A percentile compares a stretch with the other conserved stretches of the same genome.
Evolutionary conservation across 2,329 filamentous ascomycete species (phyloP).

Genomic region (Torrubiellomyces zombiae): DNA sequence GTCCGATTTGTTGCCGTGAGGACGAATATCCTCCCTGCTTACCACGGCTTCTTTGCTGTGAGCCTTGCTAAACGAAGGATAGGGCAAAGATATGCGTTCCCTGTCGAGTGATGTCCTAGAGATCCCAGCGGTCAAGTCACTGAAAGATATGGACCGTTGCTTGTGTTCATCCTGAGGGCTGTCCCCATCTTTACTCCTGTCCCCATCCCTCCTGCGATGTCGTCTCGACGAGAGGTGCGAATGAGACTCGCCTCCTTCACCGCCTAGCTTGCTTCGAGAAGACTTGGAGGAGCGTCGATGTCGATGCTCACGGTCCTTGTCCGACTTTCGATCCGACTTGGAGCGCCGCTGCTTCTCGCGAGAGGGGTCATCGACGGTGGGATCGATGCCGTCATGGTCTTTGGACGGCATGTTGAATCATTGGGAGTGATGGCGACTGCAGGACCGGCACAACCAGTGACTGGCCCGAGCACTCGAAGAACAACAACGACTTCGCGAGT

Average conservation of each 20-base stretch:
- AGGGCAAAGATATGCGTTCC: conserved; percentile 43
- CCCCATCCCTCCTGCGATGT: conserved; percentile 14
- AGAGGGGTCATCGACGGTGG: conserved; percentile 17
- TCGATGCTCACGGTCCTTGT: conserved; percentile 15
- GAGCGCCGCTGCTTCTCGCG: conserved; percentile 23
- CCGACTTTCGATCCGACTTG: conserved; percentile 21
- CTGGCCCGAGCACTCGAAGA: too few relatives aligned
- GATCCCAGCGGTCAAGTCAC: conserved; percentile 33
- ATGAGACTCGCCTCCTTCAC: conserved; percentile 22
- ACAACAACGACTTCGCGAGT: conserved; percentile 2
- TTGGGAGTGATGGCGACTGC: too few relatives aligned
- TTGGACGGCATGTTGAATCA: conserved; percentile 23
- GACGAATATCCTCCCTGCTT: conserved; percentile 36
- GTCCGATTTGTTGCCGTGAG: conserved; percentile 16
- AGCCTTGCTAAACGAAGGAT: conserved; percentile 74
- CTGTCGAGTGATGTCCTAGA: conserved; percentile 19
- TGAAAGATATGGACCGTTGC: conserved; percentile 23
- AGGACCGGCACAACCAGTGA: too few relatives aligned
- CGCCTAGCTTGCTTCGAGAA: conserved; percentile 22
- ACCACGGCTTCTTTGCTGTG: conserved; percentile 77
- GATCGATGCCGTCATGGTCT: conserved; percentile 22
- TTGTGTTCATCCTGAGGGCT: conserved; percentile 17
- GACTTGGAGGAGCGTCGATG: conserved; percentile 25
- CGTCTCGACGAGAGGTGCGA: conserved; percentile 20
- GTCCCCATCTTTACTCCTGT: conserved; percentile 19